Percentiles rank a stretch among this genome's conserved stretches.
Evolutionary conservation across 2,329 filamentous ascomycete genomes (phyloP).

Genomic region (Penicillium sp.): DNA sequence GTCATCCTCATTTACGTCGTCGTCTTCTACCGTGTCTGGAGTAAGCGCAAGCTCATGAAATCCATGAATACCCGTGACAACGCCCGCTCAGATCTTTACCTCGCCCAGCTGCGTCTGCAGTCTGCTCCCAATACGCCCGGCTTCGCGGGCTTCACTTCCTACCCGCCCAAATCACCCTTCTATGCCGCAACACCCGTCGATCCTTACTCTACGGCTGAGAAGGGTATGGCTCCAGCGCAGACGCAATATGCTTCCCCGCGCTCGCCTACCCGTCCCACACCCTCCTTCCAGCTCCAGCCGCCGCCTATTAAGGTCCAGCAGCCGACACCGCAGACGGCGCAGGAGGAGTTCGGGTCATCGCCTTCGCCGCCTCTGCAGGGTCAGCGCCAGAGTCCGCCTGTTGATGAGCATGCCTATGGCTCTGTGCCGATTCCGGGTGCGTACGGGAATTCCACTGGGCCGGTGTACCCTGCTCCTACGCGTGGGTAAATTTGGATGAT

Average conservation of each 20-base stretch:
- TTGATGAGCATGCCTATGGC: constrained; percentile 79
- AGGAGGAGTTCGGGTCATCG: constrained; percentile 56
- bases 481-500: constrained; percentile 17
- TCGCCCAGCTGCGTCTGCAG: constrained; percentile 76
- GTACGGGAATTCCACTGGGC: constrained; percentile 57
- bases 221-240: constrained; percentile 47
- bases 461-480: constrained; percentile 35
- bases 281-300: constrained; percentile 80
- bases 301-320: constrained; percentile 74
- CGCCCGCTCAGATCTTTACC: constrained; percentile 90
- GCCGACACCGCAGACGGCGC: constrained; percentile 67
- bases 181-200: constrained; percentile 39
- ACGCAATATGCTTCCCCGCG: constrained; percentile 57
- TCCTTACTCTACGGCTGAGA: constrained; percentile 50
- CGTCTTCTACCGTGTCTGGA: constrained; percentile 96
- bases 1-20: constrained; percentile 89
- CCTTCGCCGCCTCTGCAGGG: constrained; percentile 46
- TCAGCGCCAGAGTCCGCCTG: constrained; percentile 67
- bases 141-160: constrained; percentile 57
- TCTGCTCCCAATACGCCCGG: constrained; percentile 94
- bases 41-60: constrained; percentile 90
- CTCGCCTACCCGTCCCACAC: constrained; percentile 56
- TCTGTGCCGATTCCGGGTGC: constrained; percentile 84
- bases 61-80: constrained; percentile 95
- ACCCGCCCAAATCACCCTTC: constrained; percentile 53